Conservation (phyloP, 1,284 basidiomycete genomes). For the Rhodotorula sp. region DNA sequence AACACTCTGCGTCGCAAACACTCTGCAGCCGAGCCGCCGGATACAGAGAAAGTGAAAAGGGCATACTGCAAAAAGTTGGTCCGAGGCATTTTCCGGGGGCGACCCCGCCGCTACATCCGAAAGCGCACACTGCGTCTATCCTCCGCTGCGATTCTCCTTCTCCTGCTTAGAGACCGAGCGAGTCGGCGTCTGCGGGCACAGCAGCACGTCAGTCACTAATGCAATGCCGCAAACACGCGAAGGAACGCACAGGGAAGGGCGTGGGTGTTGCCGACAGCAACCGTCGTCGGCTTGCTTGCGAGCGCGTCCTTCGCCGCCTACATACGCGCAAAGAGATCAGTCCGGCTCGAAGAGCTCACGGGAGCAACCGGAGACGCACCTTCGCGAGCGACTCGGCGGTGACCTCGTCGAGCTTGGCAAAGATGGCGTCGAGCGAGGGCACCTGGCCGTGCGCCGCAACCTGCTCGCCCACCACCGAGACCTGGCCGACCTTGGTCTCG, state of each 20-base stretch:
- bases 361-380: constrained; percentile 24
- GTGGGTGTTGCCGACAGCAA: constrained; percentile 75
- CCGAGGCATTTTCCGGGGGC: constrained; percentile 3
- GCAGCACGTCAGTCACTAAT: neutral
- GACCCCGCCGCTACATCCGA: neutral
- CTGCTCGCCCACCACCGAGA: constrained; percentile 42
- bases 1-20: no score
- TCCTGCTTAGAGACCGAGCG: constrained; percentile 35
- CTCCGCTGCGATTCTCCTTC: neutral
- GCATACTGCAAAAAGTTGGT: constrained; percentile 12
- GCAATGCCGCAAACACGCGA: neutral
- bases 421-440: constrained; percentile 45
- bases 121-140: constrained; percentile 2
- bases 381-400: constrained; percentile 48
- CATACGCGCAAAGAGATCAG: neutral
- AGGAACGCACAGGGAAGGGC: constrained; percentile 62
- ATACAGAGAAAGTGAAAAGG: neutral
- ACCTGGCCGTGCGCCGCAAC: constrained; percentile 49
- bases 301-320: constrained; percentile 56
- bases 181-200: constrained; percentile 34
- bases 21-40: no score
- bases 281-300: constrained; percentile 76
- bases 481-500: constrained; percentile 59
- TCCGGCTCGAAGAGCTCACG: accelerated
- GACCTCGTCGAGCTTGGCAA: constrained; percentile 46